Evolutionary conservation across 352 stramenopile genomes (phyloP), one percentile per base, ranked within the genome.

Genomic region (Paralagenidium karlingii): DNA sequence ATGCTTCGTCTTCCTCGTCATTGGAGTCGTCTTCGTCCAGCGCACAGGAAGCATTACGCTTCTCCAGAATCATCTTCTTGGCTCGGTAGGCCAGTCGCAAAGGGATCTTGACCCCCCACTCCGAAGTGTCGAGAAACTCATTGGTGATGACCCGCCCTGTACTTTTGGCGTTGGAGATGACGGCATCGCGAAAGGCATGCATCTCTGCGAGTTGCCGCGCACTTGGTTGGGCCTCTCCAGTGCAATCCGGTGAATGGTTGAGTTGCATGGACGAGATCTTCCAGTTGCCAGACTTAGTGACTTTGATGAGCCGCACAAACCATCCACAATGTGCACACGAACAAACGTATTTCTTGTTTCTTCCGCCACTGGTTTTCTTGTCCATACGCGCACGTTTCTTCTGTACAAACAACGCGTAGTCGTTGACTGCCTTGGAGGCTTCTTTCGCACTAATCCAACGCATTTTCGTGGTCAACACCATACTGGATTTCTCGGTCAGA

Each of bases 291-390:
- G 45, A 28, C 32, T 53, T 53, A n/a, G 45, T 34, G 8, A 38
- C 45, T 21, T 47, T 49, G 22, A 53, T 26, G 3, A 53, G 22
- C 8, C 45, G 45, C 12, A 53, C 45, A 27, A 40, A 53, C 45
- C 45, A 53, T 15, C 34, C 45, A 19, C 45, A 53, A 2, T 11
- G 15, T 5, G 42, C 39, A 22, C 32, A 43, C 16, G 39, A 49
- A 25, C 45, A 53, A 31, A 53, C 19, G 22, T 53, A 53, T 24
- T 53, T 53, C 29, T 53, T 53, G 18, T 53, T 53, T n/a, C 45
- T 20, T 13, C 45, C 45, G 22, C 45, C 45, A 20, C 38, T 49
- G 12, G 39, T 48, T 33, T 53, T 53, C 31, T 53, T 53, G 37
- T 53, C 45, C 45, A 53, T 53, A 19, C 45, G 45, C 5, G 45